These are phyloP conservation scores for Kazachstania psychrophila DNA, from an alignment of 805 yeast genomes.

Conservation along the genomic window DNA sequence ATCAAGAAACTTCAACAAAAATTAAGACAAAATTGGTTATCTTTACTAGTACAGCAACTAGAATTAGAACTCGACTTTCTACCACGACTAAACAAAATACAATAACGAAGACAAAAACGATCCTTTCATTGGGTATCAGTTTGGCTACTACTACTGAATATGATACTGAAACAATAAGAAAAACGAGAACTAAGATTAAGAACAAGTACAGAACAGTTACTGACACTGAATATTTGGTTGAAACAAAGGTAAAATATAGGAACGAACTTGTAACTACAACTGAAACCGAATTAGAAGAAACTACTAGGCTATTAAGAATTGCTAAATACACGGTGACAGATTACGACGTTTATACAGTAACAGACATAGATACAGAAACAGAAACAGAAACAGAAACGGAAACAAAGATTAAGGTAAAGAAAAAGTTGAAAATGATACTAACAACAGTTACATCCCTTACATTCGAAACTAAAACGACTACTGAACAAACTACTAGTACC, in stretches of 20 bases:
- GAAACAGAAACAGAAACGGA: conserved; percentile 15
- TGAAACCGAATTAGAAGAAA: conserved; percentile 17
- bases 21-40: conserved; percentile 7
- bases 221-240: conserved; percentile 14
- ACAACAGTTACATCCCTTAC: conserved; percentile 16
- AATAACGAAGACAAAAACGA: conserved; percentile 3
- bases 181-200: conserved; percentile 22
- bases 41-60: conserved; percentile 6
- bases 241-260: conserved; percentile 14
- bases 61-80: conserved; percentile 6
- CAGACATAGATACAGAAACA: conserved; percentile 14
- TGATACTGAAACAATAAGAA: conserved; percentile 9
- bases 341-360: conserved; percentile 3
- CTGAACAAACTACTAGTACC: conserved; percentile 17
- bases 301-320: conserved; percentile 14
- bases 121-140: conserved; percentile 9
- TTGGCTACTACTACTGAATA: conserved; percentile 9
- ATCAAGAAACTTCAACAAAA: conserved; percentile 1
- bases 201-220: conserved; percentile 25
- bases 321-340: conserved; percentile 23
- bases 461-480: conserved; percentile 13
- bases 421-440: conserved; percentile 10
- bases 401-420: conserved; percentile 7
- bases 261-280: conserved; percentile 16
- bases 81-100: conserved; percentile 12